phyloP scores from a whole-genome alignment of 345 rosid genomes.

The Erysimum cheiranthoides region DNA sequence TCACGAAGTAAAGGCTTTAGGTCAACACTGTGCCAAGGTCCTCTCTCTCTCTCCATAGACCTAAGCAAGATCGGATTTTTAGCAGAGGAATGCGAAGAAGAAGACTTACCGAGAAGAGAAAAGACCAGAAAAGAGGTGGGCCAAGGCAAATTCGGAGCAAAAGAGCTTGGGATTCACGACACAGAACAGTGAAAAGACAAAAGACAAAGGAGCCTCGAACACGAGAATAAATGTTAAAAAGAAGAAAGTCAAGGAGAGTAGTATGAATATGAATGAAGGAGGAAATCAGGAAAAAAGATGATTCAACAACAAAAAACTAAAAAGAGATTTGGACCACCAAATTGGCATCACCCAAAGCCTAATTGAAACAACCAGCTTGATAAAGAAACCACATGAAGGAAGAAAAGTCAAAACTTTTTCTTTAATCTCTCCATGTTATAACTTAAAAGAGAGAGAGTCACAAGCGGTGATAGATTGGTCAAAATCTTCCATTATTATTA shows the following conservation, averaged over 20 bases:
- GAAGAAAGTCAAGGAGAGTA: slow-evolving; percentile 44
- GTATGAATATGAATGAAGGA: slow-evolving; percentile 20
- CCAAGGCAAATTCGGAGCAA: slow-evolving; percentile 17
- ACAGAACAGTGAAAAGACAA: slow-evolving; percentile 43
- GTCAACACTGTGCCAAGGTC: slow-evolving; percentile 31
- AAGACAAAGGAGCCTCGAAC: slow-evolving; percentile 34
- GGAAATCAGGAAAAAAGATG: slow-evolving; percentile 8
- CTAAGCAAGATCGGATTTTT: slow-evolving; percentile 33
- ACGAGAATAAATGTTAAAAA: slow-evolving; percentile 32
- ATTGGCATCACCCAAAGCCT: slow-evolving; percentile 23
- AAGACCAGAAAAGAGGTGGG: slow-evolving; percentile 39
- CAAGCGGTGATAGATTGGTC: slow-evolving; percentile 35
- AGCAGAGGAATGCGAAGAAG: slow-evolving; percentile 31
- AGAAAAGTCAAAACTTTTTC: slow-evolving; percentile 37
- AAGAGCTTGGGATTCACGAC: slow-evolving; percentile 46
- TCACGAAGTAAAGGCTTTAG: slow-evolving; percentile 25
- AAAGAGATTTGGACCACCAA: slow-evolving; percentile 29
- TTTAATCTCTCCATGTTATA: slow-evolving; percentile 26
- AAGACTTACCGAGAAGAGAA: slow-evolving; percentile 43
- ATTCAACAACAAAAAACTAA: slow-evolving; percentile 15
- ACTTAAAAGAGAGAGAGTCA: slow-evolving; percentile 2
- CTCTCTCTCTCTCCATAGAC: background rate
- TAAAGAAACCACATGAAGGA: background rate
- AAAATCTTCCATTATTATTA: slow-evolving; percentile 10
- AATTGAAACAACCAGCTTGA: slow-evolving; percentile 35